Evolutionary conservation across 1,284 basidiomycete species (phyloP), one percentile per base, ranked within the genome.

Genomic region (Cystobasidiaceae sp.): DNA sequence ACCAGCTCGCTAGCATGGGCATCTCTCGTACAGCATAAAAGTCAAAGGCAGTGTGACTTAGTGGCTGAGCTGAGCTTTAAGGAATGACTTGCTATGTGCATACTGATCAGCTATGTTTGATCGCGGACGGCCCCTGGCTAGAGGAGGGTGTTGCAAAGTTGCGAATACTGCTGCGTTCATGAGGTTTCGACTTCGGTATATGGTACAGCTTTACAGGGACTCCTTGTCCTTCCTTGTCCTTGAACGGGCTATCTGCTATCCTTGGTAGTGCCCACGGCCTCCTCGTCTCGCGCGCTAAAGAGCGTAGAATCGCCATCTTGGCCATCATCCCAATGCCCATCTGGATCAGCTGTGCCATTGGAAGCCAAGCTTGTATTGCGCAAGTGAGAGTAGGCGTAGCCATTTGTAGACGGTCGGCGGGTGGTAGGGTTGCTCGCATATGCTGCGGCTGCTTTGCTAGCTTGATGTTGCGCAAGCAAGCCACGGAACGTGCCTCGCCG

Each of bases 401-500:
- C 41, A 33, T 56, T 23, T 46, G 43, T 19, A 5, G 43, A 13
- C 5, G 25, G 43, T 13, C 41, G 61, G 1, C 25, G 11, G 7
- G 28, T 45, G 30, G 44, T 30, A 25, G 57, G 17, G 30, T 34
- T 17, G 28, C 11, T 33, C 15, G 34, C 23, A 23, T 27, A 9
- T 50, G 15, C 25, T 56, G 39, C 37, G 21, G 49, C 43, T 56
- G 23, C 51, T 56, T 64, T n/a, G 23, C 21, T 4, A 0, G 61
- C 61, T 39, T 51, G 61, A 27, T 64, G 61, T 3, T 23, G 39
- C 3, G 28, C 28, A 13, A 49, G 27, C 13, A 64, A 19, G 0
- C 23, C 33, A 8, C 61, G 51, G 37, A 49, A 97, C 13, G 91
- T 89, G 50, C 90, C 90, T 73, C 88, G 88, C 39, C 93, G 88